A percentile compares a stretch with the other conserved stretches of the same genome.
These are phyloP conservation scores for Salix suchowensis DNA, from an alignment of 345 rosid species.

Conservation along the genomic window DNA sequence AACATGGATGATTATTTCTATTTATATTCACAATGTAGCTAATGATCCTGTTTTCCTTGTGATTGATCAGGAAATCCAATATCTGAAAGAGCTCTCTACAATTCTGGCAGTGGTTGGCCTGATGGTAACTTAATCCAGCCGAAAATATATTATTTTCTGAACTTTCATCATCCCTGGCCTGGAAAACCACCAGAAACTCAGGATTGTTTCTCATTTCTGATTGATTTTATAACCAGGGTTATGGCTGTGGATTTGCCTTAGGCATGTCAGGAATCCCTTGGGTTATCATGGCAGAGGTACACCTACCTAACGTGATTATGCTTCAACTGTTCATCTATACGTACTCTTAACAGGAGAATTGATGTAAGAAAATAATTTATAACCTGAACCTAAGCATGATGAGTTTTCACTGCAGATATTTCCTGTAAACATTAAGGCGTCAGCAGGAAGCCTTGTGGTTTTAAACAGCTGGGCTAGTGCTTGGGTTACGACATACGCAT, in stretches of 20 bases:
- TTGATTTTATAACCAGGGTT: slow-evolving; percentile 21
- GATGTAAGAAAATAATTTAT: neutral
- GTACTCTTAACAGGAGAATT: neutral
- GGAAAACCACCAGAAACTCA: neutral
- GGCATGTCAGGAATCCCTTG: slow-evolving; percentile 81
- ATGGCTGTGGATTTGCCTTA: slow-evolving; percentile 44
- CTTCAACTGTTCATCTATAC: neutral
- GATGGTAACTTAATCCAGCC: slow-evolving; percentile 25
- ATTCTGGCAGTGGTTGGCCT: slow-evolving; percentile 29
- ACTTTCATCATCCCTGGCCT: neutral
- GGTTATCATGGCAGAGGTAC: slow-evolving; percentile 78
- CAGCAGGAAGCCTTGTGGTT: slow-evolving; percentile 3
- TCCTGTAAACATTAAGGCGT: neutral
- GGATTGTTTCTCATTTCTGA: neutral
- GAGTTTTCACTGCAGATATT: neutral
- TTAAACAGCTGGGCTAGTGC: neutral
- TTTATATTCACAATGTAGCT: neutral
- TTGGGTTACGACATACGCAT: slow-evolving; percentile 3
- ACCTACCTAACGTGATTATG: neutral
- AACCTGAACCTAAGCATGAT: neutral
- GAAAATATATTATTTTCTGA: neutral
- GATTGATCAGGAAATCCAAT: slow-evolving; percentile 17
- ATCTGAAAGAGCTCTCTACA: slow-evolving; percentile 25
- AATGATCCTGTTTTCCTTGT: neutral
- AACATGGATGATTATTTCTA: neutral